Percentiles rank a stretch among this genome's conserved stretches.
These are phyloP conservation scores for Shiraia sp. DNA, from an alignment of 2,329 filamentous ascomycete species.

Conservation along the genomic window DNA sequence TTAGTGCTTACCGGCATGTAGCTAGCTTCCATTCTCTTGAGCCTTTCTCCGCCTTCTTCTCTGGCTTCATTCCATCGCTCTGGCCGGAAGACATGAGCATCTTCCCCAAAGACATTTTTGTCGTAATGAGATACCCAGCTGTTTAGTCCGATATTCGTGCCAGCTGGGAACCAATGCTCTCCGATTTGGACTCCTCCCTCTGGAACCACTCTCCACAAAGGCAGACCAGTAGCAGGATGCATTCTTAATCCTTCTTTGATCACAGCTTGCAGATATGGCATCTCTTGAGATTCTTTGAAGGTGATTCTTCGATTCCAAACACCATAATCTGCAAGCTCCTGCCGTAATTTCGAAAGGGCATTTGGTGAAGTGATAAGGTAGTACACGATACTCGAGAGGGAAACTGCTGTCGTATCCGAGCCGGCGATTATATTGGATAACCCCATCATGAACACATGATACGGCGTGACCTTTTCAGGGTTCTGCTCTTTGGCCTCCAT, in stretches of 20 bases:
- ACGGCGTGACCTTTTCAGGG: conserved; percentile 41
- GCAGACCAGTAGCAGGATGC: conserved; percentile 28
- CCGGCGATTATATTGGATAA: conserved; percentile 46
- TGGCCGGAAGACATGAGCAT: conserved; percentile 21
- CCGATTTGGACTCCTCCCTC: conserved; percentile 16
- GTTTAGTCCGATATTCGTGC: conserved; percentile 26
- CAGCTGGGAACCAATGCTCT: conserved; percentile 20
- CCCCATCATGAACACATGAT: conserved; percentile 44
- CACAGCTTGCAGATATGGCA: conserved; percentile 34
- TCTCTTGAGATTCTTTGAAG: conserved; percentile 27
- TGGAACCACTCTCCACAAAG: conserved; percentile 25
- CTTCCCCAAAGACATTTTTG: conserved; percentile 15
- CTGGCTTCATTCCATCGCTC: conserved; percentile 23
- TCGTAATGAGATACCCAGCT: conserved; percentile 24
- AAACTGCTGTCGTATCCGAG: conserved; percentile 51
- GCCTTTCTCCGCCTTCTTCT: conserved; percentile 7
- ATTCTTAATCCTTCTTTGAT: conserved; percentile 32
- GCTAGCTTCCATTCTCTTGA: conserved; percentile 19
- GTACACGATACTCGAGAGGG: conserved; percentile 31
- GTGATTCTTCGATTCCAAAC: conserved; percentile 7
- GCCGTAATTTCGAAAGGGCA: conserved; percentile 13
- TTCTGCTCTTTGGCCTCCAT: conserved; percentile 41
- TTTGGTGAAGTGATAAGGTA: conserved; percentile 20
- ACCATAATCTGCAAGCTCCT: conserved; percentile 14
- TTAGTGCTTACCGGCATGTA: conserved; percentile 20